Evolutionary conservation across 371 early-diverging fungal genomes (phyloP).

Genomic region (Umbelopsis sp.): DNA sequence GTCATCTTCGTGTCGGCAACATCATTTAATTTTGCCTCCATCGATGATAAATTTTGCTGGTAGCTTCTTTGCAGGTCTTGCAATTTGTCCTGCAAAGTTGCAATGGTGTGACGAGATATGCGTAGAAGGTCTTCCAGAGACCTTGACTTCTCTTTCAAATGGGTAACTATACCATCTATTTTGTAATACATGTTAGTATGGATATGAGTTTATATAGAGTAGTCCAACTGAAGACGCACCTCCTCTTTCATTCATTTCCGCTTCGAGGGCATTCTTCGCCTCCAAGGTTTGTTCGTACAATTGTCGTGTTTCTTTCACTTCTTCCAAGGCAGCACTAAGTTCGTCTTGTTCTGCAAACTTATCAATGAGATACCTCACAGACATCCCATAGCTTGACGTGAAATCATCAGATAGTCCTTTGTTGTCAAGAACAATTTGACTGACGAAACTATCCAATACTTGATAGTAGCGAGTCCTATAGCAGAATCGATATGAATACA

Average conservation of each 20-base stretch:
- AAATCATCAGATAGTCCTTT: constrained; percentile 71
- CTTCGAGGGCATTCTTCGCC: constrained; percentile 70
- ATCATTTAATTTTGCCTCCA: constrained; percentile 75
- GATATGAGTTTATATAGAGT: not conserved
- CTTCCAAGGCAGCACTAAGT: constrained; percentile 66
- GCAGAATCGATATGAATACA: too few relatives aligned
- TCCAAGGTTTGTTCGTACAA: constrained; percentile 52
- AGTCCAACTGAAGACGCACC: constrained; percentile 29
- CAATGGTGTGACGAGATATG: constrained; percentile 80
- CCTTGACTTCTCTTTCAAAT: constrained; percentile 73
- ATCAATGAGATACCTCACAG: constrained; percentile 73
- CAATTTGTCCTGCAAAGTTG: constrained; percentile 73
- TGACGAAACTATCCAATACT: constrained; percentile 75
- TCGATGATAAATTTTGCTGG: constrained; percentile 64
- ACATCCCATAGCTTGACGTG: constrained; percentile 54
- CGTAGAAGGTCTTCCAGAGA: constrained; percentile 80
- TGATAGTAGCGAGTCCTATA: constrained; percentile 76
- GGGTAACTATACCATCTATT: constrained; percentile 73
- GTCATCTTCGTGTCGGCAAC: constrained; percentile 63
- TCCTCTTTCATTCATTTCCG: constrained; percentile 71
- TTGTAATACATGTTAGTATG: not conserved
- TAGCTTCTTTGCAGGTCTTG: constrained; percentile 71
- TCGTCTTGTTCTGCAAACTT: constrained; percentile 85
- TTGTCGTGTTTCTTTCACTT: constrained; percentile 66
- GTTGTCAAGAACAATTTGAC: constrained; percentile 82